These are phyloP conservation scores for Pseudocercospora cruenta DNA, from an alignment of 2,329 filamentous ascomycete species.

Conservation along the genomic window DNA sequence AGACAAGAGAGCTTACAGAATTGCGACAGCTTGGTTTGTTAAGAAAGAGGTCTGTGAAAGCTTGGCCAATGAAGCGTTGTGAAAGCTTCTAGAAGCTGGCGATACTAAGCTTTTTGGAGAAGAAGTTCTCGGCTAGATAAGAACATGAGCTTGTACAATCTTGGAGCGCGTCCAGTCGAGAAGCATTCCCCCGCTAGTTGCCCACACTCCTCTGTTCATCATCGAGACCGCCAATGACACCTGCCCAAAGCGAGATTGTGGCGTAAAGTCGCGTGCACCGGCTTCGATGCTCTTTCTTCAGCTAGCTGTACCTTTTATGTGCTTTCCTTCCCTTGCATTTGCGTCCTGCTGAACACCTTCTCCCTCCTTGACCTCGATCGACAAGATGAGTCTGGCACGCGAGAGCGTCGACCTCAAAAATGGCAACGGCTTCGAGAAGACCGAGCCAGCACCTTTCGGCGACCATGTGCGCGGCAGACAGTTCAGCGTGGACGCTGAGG, in stretches of 20 bases:
- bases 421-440: neutral
- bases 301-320: neutral
- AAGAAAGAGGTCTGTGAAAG: too few relatives aligned
- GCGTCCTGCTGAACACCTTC: neutral
- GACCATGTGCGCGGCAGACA: slow-evolving; percentile 24
- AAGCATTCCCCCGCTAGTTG: slow-evolving; percentile 1
- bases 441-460: slow-evolving; percentile 14
- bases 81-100: neutral
- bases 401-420: slow-evolving; percentile 12
- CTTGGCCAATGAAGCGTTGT: neutral
- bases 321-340: neutral
- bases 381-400: slow-evolving; percentile 3
- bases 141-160: neutral
- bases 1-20: too few relatives aligned
- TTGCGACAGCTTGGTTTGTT: too few relatives aligned
- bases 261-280: neutral
- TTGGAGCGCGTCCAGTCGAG: neutral
- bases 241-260: neutral
- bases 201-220: neutral
- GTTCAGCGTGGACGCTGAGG: slow-evolving; percentile 21
- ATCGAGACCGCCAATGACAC: neutral
- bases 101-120: neutral
- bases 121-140: neutral
- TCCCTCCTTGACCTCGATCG: neutral
- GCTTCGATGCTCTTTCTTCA: neutral